A percentile compares a stretch with the other conserved stretches of the same genome.
phyloP scores from a whole-genome alignment of 306 rosid genomes.

The Cajanus cajan region DNA sequence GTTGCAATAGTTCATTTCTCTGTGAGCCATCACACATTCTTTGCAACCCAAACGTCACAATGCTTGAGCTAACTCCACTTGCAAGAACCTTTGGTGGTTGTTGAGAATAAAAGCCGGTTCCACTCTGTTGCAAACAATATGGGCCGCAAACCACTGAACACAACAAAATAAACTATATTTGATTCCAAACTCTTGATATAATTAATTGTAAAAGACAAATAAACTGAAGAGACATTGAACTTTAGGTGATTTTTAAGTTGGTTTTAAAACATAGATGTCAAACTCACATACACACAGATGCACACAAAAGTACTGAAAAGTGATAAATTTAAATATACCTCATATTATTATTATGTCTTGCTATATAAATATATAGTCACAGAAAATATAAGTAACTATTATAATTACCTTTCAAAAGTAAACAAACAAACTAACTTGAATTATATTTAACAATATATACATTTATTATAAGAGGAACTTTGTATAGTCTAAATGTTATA shows the following conservation, averaged over 20 bases:
- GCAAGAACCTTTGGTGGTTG: constrained; percentile 14
- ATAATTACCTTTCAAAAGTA: no score
- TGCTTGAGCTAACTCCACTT: constrained; percentile 23
- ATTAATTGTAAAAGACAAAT: neutral
- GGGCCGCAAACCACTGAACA: constrained; percentile 48
- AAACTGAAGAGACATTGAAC: neutral
- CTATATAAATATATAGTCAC: no score
- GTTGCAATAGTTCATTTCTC: neutral
- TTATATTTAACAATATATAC: no score
- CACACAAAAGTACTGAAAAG: no score
- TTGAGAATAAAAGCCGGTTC: constrained; percentile 34
- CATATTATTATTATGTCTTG: no score
- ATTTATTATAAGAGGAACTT: no score
- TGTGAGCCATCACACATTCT: neutral
- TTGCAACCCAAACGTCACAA: neutral
- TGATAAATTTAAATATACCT: no score
- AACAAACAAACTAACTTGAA: no score
- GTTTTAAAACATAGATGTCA: neutral
- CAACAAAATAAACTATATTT: neutral
- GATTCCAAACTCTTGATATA: neutral
- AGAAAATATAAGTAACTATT: no score
- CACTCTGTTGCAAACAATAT: constrained; percentile 38
- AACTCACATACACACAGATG: no score
- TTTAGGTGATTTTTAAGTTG: neutral
- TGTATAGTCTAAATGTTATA: no score